Conservation (phyloP, 2,329 filamentous ascomycete genomes). For the Alternaria sp. region DNA sequence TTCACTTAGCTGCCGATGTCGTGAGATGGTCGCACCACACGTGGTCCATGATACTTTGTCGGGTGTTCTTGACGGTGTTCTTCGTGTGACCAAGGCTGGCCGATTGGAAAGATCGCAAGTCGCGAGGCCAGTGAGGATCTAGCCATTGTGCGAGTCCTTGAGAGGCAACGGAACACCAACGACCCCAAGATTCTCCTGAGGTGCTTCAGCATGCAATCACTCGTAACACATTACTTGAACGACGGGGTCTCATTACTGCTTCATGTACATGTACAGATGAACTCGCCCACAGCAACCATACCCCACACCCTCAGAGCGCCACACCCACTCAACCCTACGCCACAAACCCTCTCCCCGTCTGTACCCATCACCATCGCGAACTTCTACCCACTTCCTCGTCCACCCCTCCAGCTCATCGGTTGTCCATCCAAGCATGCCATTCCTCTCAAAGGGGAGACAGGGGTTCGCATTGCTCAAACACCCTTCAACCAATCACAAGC, state of each 20-base stretch:
- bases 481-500: slow-evolving; percentile 34
- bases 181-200: not conserved
- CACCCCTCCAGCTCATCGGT: slow-evolving; percentile 18
- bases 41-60: not conserved
- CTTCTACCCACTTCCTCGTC: slow-evolving; percentile 7
- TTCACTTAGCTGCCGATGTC: not conserved
- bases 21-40: not conserved
- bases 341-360: not conserved
- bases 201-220: not conserved
- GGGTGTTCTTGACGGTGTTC: not conserved
- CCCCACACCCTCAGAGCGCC: not conserved
- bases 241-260: not conserved
- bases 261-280: not conserved
- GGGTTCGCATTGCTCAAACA: slow-evolving; percentile 13
- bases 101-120: not conserved
- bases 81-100: not conserved
- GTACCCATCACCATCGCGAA: not conserved
- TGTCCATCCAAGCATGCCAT: slow-evolving; percentile 11
- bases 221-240: not conserved
- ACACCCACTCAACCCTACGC: not conserved
- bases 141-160: not conserved
- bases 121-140: not conserved
- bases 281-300: not conserved
- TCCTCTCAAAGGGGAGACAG: slow-evolving; percentile 1
- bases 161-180: not conserved